A percentile compares a stretch with the other conserved stretches of the same genome.
These are phyloP conservation scores for Fragaria iinumae DNA, from an alignment of 306 rosid genomes.

Conservation along the genomic window DNA sequence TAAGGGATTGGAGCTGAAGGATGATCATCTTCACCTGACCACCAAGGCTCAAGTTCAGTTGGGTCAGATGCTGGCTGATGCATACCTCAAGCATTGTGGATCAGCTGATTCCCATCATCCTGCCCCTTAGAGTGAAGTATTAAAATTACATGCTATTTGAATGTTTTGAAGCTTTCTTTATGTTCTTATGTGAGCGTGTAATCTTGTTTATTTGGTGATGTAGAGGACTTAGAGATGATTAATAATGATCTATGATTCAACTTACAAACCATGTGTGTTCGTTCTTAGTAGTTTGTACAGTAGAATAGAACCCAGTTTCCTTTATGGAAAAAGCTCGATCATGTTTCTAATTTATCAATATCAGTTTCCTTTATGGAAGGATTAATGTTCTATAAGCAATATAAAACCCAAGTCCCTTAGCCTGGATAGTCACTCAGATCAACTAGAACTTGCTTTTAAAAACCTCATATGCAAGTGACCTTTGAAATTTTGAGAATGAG, in stretches of 20 bases:
- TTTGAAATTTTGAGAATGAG: background rate
- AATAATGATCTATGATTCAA: too few relatives aligned
- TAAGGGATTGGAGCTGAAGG: slow-evolving; percentile 56
- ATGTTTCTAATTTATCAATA: too few relatives aligned
- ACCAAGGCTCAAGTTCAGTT: slow-evolving; percentile 55
- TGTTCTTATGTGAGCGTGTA: background rate
- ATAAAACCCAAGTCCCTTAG: too few relatives aligned
- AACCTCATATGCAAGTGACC: background rate
- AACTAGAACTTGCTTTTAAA: background rate
- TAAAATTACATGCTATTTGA: background rate
- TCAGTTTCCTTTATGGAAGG: background rate
- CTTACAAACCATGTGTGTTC: background rate
- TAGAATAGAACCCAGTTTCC: background rate
- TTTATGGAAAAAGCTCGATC: background rate
- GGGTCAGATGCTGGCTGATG: slow-evolving; percentile 68
- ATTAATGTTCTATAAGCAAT: background rate
- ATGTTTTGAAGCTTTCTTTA: background rate
- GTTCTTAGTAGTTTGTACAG: too few relatives aligned
- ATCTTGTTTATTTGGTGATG: background rate
- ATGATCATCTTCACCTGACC: slow-evolving; percentile 72
- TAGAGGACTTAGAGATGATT: background rate
- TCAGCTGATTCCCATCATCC: background rate
- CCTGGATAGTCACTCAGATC: too few relatives aligned
- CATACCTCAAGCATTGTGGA: slow-evolving; percentile 54
- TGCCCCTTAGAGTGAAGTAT: background rate